Evolutionary conservation across 1,284 basidiomycete species (phyloP).

Genomic region (Trametes pubescens): DNA sequence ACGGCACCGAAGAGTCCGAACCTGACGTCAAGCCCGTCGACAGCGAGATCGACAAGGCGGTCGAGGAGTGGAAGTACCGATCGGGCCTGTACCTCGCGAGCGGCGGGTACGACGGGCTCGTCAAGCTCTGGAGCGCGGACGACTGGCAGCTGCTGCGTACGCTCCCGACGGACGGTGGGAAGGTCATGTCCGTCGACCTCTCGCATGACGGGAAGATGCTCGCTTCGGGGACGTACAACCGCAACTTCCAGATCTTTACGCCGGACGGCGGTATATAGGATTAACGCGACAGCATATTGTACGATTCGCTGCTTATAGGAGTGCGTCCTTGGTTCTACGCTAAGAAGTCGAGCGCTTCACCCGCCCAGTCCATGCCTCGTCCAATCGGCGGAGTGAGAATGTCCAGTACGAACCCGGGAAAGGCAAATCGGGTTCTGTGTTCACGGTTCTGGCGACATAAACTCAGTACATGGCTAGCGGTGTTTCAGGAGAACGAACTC

Average conservation of each 20-base stretch:
- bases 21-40: conserved; percentile 32
- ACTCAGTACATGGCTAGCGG: neutral
- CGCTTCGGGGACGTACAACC: conserved; percentile 90
- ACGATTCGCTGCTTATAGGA: conserved; percentile 6
- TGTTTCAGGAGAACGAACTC: neutral
- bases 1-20: conserved; percentile 46
- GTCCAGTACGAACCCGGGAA: too few relatives aligned
- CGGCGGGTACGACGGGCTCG: conserved; percentile 93
- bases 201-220: conserved; percentile 84
- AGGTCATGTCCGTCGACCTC: conserved; percentile 98
- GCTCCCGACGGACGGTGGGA: conserved; percentile 92
- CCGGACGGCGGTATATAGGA: conserved; percentile 57
- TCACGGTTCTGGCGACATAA: neutral
- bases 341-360: neutral
- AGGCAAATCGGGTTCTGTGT: too few relatives aligned
- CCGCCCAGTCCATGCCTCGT: neutral
- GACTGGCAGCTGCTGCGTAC: conserved; percentile 95
- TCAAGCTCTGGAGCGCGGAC: conserved; percentile 97
- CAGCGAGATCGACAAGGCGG: conserved; percentile 24
- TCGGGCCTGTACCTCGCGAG: conserved; percentile 94
- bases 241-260: conserved; percentile 92
- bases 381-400: neutral
- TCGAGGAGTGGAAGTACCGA: conserved; percentile 76
- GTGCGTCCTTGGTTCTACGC: neutral
- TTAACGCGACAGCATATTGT: conserved; percentile 6